phyloP scores from a whole-genome alignment of 2,329 filamentous ascomycete species.

The Didymella sp. region DNA sequence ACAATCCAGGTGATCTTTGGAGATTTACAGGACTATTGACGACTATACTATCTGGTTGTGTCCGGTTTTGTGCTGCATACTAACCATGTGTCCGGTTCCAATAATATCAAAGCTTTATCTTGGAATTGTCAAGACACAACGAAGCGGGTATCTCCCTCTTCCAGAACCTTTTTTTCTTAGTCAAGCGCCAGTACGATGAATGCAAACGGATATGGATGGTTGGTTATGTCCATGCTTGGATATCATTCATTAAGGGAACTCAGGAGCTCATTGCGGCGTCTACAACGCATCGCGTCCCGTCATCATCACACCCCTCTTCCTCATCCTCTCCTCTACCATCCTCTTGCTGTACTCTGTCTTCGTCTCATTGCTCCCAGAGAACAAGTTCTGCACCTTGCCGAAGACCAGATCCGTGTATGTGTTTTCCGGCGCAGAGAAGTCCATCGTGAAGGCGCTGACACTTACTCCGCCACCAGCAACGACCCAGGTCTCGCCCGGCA shows the following conservation, averaged over 20 bases:
- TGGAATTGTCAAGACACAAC: no score
- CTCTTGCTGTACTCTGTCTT: constrained; percentile 24
- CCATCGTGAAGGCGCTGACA: constrained; percentile 59
- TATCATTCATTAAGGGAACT: not conserved
- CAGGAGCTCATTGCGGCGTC: not conserved
- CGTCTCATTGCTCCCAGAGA: constrained; percentile 15
- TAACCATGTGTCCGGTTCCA: no score
- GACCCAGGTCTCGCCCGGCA: constrained; percentile 61
- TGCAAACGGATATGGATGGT: no score
- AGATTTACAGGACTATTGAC: no score
- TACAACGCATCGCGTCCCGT: constrained; percentile 14
- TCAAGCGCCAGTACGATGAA: not conserved
- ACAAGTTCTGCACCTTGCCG: constrained; percentile 23
- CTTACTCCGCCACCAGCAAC: constrained; percentile 53
- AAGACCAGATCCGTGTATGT: constrained; percentile 34
- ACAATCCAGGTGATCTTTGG: no score
- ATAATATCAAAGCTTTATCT: no score
- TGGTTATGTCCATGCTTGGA: not conserved
- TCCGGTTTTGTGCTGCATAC: no score
- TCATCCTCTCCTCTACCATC: constrained; percentile 28
- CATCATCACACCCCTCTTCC: constrained; percentile 25
- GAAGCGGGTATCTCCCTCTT: no score
- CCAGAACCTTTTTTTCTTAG: no score
- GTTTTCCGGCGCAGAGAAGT: constrained; percentile 57
- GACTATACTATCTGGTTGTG: no score